A percentile compares a stretch with the other conserved stretches of the same genome.
Conservation (phyloP, 2,329 filamentous ascomycete species). For the Paecilomyces sp. region DNA sequence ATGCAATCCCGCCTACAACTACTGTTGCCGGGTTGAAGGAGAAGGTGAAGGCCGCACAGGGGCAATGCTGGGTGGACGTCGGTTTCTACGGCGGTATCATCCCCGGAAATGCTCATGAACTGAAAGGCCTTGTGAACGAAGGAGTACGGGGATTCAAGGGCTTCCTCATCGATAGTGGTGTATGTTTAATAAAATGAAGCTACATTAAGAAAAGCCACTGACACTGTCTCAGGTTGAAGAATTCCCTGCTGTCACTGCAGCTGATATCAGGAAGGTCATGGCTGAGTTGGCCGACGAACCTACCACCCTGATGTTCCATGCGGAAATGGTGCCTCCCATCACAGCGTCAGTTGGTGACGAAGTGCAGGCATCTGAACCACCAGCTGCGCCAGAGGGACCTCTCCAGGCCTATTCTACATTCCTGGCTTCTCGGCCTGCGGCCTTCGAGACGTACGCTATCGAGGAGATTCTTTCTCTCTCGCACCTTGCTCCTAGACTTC, state of each 20-base stretch:
- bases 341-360: slow-evolving; percentile 71
- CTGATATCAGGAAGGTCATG: slow-evolving; percentile 76
- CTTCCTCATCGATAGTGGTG: slow-evolving; percentile 93
- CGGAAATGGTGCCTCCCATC: slow-evolving; percentile 93
- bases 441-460: slow-evolving; percentile 87
- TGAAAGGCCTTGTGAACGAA: slow-evolving; percentile 71
- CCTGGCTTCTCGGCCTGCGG: slow-evolving; percentile 78
- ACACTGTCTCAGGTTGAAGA: slow-evolving; percentile 67
- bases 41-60: slow-evolving; percentile 75
- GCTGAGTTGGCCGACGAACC: slow-evolving; percentile 68
- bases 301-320: slow-evolving; percentile 97
- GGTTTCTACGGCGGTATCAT: slow-evolving; percentile 95
- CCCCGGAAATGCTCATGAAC: slow-evolving; percentile 74
- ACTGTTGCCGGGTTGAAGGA: slow-evolving; percentile 73
- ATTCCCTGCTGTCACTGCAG: slow-evolving; percentile 80
- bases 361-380: slow-evolving; percentile 62
- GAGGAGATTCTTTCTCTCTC: slow-evolving; percentile 78
- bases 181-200: slow-evolving; percentile 42
- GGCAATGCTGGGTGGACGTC: slow-evolving; percentile 97
- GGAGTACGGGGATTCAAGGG: slow-evolving; percentile 96
- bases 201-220: not conserved
- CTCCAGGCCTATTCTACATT: slow-evolving; percentile 81
- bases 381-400: slow-evolving; percentile 63
- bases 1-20: slow-evolving; percentile 93
- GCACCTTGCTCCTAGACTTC: slow-evolving; percentile 69